These are phyloP conservation scores for Clavispora carvajalis DNA, from an alignment of 805 yeast species.

Conservation along the genomic window DNA sequence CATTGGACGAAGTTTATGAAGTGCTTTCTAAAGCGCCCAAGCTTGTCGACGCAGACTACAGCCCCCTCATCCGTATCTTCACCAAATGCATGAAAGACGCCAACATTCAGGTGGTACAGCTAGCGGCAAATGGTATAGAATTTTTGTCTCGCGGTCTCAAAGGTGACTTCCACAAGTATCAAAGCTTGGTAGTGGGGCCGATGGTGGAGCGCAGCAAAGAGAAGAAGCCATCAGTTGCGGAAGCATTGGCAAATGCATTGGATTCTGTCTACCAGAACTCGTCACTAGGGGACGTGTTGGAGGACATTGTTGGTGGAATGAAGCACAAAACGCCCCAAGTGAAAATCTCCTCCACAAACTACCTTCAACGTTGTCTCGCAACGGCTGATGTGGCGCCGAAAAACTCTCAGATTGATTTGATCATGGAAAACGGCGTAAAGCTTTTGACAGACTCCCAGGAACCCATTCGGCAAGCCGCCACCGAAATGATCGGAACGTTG, in stretches of 20 bases:
- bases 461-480: slow-evolving; percentile 72
- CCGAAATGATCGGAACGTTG: slow-evolving; percentile 72
- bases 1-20: slow-evolving; percentile 56
- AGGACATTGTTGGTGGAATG: slow-evolving; percentile 54
- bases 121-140: slow-evolving; percentile 65
- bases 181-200: slow-evolving; percentile 48
- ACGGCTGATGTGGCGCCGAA: slow-evolving; percentile 46
- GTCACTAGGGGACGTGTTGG: slow-evolving; percentile 51
- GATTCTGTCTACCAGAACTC: slow-evolving; percentile 55
- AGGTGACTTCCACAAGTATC: slow-evolving; percentile 50
- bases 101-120: slow-evolving; percentile 77
- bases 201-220: slow-evolving; percentile 82
- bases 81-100: slow-evolving; percentile 82
- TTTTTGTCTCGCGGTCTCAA: slow-evolving; percentile 64
- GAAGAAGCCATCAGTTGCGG: slow-evolving; percentile 73
- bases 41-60: slow-evolving; percentile 57
- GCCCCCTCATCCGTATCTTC: slow-evolving; percentile 54
- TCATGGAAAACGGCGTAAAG: slow-evolving; percentile 53
- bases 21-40: slow-evolving; percentile 50
- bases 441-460: slow-evolving; percentile 80
- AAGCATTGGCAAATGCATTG: slow-evolving; percentile 61
- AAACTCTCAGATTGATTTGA: slow-evolving; percentile 47
- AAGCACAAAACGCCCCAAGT: slow-evolving; percentile 80
- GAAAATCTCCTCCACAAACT: slow-evolving; percentile 63
- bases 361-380: slow-evolving; percentile 57